phyloP scores from a whole-genome alignment of 306 rosid species.

The Rosa chinensis region DNA sequence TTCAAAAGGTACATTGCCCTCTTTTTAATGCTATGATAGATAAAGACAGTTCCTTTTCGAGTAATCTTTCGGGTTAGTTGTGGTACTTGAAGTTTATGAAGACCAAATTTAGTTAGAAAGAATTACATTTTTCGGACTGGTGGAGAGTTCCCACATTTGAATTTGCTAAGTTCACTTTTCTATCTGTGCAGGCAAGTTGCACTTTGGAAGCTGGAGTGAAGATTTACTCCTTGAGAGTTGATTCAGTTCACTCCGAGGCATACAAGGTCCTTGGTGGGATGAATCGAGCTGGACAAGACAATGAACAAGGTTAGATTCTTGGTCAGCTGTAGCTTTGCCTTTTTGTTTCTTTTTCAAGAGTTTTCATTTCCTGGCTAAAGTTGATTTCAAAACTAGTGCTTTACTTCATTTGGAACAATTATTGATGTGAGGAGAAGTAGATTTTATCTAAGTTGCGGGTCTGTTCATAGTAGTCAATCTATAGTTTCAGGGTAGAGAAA shows the following conservation, averaged over 20 bases:
- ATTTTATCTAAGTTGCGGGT: neutral
- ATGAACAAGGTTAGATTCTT: conserved; percentile 61
- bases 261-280: conserved; percentile 97
- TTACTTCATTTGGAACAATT: neutral
- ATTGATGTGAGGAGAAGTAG: neutral
- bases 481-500: neutral
- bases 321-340: conserved; percentile 12
- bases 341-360: neutral
- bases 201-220: conserved; percentile 98
- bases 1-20: conserved; percentile 66
- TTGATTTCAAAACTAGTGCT: neutral
- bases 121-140: neutral
- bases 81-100: neutral
- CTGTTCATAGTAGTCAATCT: neutral
- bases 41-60: neutral
- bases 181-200: conserved; percentile 77
- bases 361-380: neutral
- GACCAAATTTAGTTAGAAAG: neutral
- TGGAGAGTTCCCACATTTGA: neutral
- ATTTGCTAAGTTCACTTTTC: conserved; percentile 9
- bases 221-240: conserved; percentile 87
- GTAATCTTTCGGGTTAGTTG: neutral
- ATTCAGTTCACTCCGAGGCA: conserved; percentile 94
- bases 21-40: conserved; percentile 8
- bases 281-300: conserved; percentile 93